A percentile compares a stretch with the other conserved stretches of the same genome.
phyloP scores from a whole-genome alignment of 1,284 basidiomycete genomes.

The Sanghuangporus baumii region DNA sequence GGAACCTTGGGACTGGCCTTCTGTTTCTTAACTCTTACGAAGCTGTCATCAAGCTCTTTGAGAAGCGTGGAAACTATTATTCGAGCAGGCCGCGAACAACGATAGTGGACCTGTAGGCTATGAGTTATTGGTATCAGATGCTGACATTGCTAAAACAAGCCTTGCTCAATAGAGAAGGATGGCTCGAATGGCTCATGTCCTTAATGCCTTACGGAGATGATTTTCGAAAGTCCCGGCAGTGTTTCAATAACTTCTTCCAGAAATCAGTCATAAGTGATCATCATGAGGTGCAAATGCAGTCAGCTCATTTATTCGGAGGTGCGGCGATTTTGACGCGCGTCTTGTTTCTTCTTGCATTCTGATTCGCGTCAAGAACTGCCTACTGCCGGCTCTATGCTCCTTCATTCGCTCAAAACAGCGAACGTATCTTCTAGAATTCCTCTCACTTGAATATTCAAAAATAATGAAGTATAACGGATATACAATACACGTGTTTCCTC shows the following conservation, averaged over 20 bases:
- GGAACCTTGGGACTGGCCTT: slow-evolving; percentile 19
- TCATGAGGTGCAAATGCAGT: not conserved
- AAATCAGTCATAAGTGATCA: slow-evolving; percentile 17
- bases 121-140: not conserved
- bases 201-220: slow-evolving; percentile 22
- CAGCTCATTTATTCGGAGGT: not conserved
- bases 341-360: not conserved
- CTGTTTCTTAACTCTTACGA: slow-evolving; percentile 22
- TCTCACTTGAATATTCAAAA: not conserved
- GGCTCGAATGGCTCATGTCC: not conserved
- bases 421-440: not conserved
- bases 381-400: not conserved
- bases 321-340: not conserved
- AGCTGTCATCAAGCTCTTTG: slow-evolving; percentile 21
- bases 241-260: slow-evolving; percentile 24
- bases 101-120: slow-evolving; percentile 3
- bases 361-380: not conserved
- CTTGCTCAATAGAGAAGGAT: slow-evolving; percentile 5
- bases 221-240: slow-evolving; percentile 22
- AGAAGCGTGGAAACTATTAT: slow-evolving; percentile 21
- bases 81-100: slow-evolving; percentile 20
- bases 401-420: not conserved
- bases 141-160: not conserved
- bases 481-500: no score
- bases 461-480: not conserved